These are phyloP conservation scores for Herpomyces periplanetae DNA, from an alignment of 2,329 filamentous ascomycete species.

Conservation along the genomic window DNA sequence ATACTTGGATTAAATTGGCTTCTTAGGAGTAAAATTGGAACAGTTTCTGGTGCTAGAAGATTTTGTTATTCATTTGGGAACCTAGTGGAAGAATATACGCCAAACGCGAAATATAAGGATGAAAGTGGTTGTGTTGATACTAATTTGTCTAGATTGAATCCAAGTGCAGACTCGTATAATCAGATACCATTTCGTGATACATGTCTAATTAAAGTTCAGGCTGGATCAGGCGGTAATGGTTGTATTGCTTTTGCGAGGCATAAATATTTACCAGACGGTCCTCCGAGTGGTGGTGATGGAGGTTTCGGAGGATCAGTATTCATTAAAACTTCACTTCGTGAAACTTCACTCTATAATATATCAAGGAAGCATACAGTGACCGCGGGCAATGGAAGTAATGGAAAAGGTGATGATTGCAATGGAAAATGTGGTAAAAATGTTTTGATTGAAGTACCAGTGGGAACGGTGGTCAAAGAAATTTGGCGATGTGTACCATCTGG, in stretches of 20 bases:
- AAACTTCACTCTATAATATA: slow-evolving; percentile 75
- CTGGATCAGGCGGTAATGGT: slow-evolving; percentile 50
- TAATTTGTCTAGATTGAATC: slow-evolving; percentile 24
- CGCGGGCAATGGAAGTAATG: slow-evolving; percentile 33
- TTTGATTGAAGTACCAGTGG: slow-evolving; percentile 58
- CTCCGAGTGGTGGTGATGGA: slow-evolving; percentile 74
- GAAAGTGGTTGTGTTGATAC: too few species aligned
- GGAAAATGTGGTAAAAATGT: slow-evolving; percentile 56
- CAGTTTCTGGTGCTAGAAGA: too few species aligned
- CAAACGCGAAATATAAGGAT: too few species aligned
- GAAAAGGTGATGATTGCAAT: slow-evolving; percentile 27
- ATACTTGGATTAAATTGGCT: too few species aligned
- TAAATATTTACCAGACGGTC: slow-evolving; percentile 52
- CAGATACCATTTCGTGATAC: slow-evolving; percentile 53
- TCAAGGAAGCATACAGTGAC: slow-evolving; percentile 32
- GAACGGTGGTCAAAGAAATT: slow-evolving; percentile 56
- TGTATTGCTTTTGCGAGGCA: slow-evolving; percentile 82
- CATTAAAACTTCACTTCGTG: slow-evolving; percentile 60
- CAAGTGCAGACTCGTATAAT: slow-evolving; percentile 44
- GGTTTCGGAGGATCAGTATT: slow-evolving; percentile 70
- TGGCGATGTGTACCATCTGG: slow-evolving; percentile 36
- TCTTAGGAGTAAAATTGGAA: too few species aligned
- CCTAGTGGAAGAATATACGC: too few species aligned
- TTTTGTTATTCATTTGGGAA: too few species aligned
- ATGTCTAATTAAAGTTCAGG: slow-evolving; percentile 32